phyloP scores from a whole-genome alignment of 2,329 filamentous ascomycete species.

The Parastagonospora nodorum region DNA sequence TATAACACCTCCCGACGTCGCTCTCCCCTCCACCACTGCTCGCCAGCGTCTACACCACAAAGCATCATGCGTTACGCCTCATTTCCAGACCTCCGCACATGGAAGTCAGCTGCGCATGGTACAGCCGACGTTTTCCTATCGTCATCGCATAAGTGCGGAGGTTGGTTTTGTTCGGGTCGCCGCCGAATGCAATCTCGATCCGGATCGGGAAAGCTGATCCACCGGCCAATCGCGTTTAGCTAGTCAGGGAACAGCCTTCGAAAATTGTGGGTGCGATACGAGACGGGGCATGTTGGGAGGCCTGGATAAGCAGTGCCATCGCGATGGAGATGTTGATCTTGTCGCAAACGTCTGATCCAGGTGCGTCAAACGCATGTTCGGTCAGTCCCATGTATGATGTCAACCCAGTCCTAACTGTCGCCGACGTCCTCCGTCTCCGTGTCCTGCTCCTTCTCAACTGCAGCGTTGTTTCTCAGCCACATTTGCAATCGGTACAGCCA shows the following conservation, averaged over 20 bases:
- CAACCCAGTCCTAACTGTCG: too few species aligned
- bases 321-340: not conserved
- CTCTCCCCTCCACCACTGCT: too few species aligned
- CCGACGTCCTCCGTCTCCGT: too few species aligned
- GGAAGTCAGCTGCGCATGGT: not conserved
- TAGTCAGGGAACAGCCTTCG: too few species aligned
- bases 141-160: slow-evolving; percentile 1
- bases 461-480: too few species aligned
- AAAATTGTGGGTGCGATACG: not conserved
- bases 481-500: too few species aligned
- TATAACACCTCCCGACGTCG: too few species aligned
- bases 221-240: slow-evolving; percentile 4
- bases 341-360: not conserved
- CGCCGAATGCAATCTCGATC: not conserved
- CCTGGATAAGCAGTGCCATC: not conserved
- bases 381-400: too few species aligned
- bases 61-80: not conserved
- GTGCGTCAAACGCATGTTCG: too few species aligned
- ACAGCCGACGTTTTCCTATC: slow-evolving; percentile 4
- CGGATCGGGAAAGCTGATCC: slow-evolving; percentile 6
- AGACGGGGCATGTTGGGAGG: not conserved
- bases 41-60: not conserved
- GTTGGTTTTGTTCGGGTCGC: not conserved
- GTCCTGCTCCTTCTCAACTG: too few species aligned
- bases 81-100: not conserved